These are phyloP conservation scores for Priceomyces fermenticarens DNA, from an alignment of 805 yeast genomes.

Conservation along the genomic window DNA sequence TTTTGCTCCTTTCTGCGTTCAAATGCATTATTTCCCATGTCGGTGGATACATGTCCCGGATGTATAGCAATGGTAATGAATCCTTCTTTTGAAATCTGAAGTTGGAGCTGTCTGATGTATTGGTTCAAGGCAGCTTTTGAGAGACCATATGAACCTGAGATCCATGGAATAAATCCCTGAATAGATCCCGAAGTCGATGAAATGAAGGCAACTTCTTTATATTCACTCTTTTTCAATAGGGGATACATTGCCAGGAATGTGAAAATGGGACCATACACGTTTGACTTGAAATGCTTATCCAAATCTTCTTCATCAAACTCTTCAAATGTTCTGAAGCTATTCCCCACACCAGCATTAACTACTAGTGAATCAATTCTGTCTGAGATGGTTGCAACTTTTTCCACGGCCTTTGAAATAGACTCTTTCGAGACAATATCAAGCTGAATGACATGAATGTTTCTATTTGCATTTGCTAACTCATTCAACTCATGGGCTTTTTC, in stretches of 20 bases:
- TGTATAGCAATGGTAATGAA: conserved; percentile 28
- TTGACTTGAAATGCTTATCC: conserved; percentile 13
- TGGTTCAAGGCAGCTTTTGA: conserved; percentile 29
- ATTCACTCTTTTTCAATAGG: conserved; percentile 15
- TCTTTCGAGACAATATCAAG: conserved; percentile 25
- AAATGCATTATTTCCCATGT: conserved; percentile 17
- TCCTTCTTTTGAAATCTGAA: conserved; percentile 17
- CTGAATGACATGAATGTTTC: conserved; percentile 13
- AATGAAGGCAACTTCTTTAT: conserved; percentile 26
- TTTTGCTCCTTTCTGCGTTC: not conserved
- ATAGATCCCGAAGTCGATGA: conserved; percentile 26
- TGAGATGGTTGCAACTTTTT: not conserved
- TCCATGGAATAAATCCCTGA: conserved; percentile 16
- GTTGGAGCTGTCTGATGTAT: conserved; percentile 18
- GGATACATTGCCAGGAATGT: conserved; percentile 23
- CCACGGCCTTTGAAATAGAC: conserved; percentile 14
- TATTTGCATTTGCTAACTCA: conserved; percentile 4
- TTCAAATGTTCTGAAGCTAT: conserved; percentile 10
- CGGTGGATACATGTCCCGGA: conserved; percentile 40
- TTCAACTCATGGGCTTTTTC: conserved; percentile 18
- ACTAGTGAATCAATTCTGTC: conserved; percentile 29
- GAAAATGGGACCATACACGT: conserved; percentile 30
- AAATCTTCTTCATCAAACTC: conserved; percentile 16
- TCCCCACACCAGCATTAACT: conserved; percentile 28
- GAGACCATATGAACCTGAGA: conserved; percentile 22